phyloP scores from a whole-genome alignment of 2,329 filamentous ascomycete genomes.

The Neonectria sp. region DNA sequence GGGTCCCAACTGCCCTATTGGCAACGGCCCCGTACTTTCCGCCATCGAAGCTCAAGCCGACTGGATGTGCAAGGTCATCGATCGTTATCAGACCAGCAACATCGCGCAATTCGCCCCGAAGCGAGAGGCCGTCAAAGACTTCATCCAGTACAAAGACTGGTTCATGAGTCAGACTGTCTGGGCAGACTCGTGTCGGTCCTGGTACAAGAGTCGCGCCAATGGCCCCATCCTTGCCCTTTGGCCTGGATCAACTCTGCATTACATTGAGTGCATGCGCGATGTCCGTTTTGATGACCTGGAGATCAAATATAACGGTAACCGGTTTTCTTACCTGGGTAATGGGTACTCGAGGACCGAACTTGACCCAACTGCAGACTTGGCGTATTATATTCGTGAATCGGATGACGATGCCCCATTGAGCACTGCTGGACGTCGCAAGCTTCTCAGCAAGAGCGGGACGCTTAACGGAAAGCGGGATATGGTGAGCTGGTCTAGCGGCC shows the following conservation, averaged over 20 bases:
- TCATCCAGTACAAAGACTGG: constrained; percentile 61
- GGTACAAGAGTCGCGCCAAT: constrained; percentile 63
- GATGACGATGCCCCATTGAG: constrained; percentile 53
- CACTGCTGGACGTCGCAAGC: constrained; percentile 32
- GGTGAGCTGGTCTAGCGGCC: constrained; percentile 27
- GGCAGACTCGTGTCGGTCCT: constrained; percentile 58
- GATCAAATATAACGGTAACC: constrained; percentile 55
- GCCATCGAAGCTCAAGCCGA: constrained; percentile 64
- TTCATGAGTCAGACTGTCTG: constrained; percentile 61
- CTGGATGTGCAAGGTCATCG: constrained; percentile 65
- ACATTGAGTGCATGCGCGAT: constrained; percentile 63
- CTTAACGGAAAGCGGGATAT: constrained; percentile 15
- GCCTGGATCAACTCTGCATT: constrained; percentile 60
- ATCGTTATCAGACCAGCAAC: constrained; percentile 62
- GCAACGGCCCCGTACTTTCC: constrained; percentile 55
- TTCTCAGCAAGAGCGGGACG: constrained; percentile 32
- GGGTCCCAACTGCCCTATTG: constrained; percentile 58
- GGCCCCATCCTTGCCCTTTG: constrained; percentile 61
- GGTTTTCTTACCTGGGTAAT: constrained; percentile 59
- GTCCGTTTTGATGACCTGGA: constrained; percentile 64
- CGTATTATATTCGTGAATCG: constrained; percentile 54
- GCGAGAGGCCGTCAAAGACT: constrained; percentile 63
- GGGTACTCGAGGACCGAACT: constrained; percentile 60
- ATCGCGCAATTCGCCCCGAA: constrained; percentile 62
- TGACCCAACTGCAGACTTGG: constrained; percentile 57